Evolutionary conservation across 176 grass and related monocot species (phyloP), one percentile per base, ranked within the genome.

Genomic region (Aegilops sharonensis): DNA sequence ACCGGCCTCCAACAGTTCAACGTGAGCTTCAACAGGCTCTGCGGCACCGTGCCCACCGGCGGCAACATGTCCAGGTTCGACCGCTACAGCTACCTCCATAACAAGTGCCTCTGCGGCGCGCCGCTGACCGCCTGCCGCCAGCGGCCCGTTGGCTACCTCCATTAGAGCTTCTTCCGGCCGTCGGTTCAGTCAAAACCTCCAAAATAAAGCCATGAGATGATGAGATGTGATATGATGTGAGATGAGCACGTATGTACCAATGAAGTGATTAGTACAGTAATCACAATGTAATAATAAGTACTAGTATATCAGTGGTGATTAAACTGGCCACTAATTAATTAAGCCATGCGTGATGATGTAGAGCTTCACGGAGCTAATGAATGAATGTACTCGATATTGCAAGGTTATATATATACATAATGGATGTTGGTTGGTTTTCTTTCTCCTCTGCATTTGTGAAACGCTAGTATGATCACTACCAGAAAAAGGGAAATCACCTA

Each of bases 11-110:
- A 81, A 17, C 5, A 68, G 5, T 88, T 97, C 64, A 97, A 97
- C 45, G 92, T 97, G 64, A 94, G 94, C 78, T 97, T 94, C 80
- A 97, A 97, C 84, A 37, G 66, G 77, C 72, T 97, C 1, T 97
- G 90, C 66, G 90, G 94, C 27, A 32, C 9, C 4, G 87, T 97
- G n/a, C 94, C 92, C 18, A 8, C 64, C 20, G 89, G 89, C 2
- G 84, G 68, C 1, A 68, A 54, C 81, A 72, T 89, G 27, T 31
- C 27, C 14, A 77, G 56, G 20, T 79, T 93, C 21, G 82, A 88
- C 23, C 27, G 52, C 23, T 88, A 68, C 64, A 54, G 40, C 40
- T 67, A 31, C 79, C 56, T 83, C 42, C 79, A 81, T 18, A 81
- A 68, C 79, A 81, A 68, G 64, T 81, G 63, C 79, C 64, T 90